phyloP scores from a whole-genome alignment of 495 filamentous ascomycete species.

The Tuber indicum region DNA sequence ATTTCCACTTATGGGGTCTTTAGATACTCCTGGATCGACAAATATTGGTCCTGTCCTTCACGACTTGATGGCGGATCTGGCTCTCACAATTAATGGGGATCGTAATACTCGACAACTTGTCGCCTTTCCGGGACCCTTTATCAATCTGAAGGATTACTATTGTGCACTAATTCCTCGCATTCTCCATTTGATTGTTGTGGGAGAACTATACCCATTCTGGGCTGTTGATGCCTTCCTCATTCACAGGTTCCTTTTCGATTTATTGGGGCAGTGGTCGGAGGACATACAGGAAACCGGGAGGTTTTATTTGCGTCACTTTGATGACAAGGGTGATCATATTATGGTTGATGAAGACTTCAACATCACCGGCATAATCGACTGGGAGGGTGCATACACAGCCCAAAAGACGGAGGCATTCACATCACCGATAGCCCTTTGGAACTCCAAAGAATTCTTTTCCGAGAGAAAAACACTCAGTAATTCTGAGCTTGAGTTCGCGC shows the following conservation, averaged over 20 bases:
- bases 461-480: background rate
- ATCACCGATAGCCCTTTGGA: background rate
- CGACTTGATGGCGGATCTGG: background rate
- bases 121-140: background rate
- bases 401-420: constrained; percentile 32
- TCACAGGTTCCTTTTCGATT: constrained; percentile 41
- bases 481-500: background rate
- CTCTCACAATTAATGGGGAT: background rate
- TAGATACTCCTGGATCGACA: constrained; percentile 5
- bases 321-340: constrained; percentile 49
- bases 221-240: constrained; percentile 3
- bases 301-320: constrained; percentile 47
- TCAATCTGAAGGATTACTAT: background rate
- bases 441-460: background rate
- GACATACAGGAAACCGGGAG: constrained; percentile 11
- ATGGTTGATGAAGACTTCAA: constrained; percentile 47
- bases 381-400: constrained; percentile 44
- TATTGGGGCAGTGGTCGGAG: constrained; percentile 40
- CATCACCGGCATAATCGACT: constrained; percentile 49
- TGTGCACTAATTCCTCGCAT: background rate
- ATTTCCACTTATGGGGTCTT: background rate
- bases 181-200: background rate
- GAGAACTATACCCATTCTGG: constrained; percentile 1
- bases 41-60: background rate
- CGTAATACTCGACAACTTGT: background rate